phyloP scores from a whole-genome alignment of 2,329 filamentous ascomycete genomes.

The Stachybotrys elegans region DNA sequence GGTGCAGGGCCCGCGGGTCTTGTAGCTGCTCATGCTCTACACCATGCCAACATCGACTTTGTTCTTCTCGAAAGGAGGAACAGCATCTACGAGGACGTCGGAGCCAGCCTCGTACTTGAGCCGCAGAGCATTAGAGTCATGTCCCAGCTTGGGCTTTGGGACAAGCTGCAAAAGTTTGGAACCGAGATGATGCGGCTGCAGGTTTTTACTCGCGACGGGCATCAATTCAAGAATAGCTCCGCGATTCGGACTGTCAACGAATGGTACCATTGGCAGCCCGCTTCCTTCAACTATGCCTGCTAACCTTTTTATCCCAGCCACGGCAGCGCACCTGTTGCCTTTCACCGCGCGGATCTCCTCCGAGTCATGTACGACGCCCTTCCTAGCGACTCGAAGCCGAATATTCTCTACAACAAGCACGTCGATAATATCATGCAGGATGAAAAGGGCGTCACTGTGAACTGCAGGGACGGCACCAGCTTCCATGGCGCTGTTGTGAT shows the following conservation, averaged over 20 bases:
- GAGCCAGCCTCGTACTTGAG: neutral
- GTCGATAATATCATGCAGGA: neutral
- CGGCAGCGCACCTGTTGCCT: neutral
- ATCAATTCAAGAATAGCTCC: neutral
- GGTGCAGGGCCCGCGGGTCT: neutral
- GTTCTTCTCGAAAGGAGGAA: neutral
- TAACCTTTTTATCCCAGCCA: neutral
- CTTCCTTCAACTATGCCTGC: neutral
- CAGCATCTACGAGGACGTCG: neutral
- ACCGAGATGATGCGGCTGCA: neutral
- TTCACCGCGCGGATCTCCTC: neutral
- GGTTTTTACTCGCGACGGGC: neutral
- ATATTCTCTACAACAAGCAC: neutral
- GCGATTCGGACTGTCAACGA: neutral
- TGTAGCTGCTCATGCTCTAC: neutral
- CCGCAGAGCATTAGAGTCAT: neutral
- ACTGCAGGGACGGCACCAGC: constrained; percentile 24
- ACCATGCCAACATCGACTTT: neutral
- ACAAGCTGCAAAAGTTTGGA: neutral
- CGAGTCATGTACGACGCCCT: neutral
- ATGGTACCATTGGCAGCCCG: neutral
- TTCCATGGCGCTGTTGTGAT: constrained; percentile 30
- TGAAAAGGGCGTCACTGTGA: constrained; percentile 18
- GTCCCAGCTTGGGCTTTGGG: neutral
- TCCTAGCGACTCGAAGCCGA: neutral